These are phyloP conservation scores for Hordeum vulgare DNA, from an alignment of 176 grass and related monocot species.

Conservation along the genomic window DNA sequence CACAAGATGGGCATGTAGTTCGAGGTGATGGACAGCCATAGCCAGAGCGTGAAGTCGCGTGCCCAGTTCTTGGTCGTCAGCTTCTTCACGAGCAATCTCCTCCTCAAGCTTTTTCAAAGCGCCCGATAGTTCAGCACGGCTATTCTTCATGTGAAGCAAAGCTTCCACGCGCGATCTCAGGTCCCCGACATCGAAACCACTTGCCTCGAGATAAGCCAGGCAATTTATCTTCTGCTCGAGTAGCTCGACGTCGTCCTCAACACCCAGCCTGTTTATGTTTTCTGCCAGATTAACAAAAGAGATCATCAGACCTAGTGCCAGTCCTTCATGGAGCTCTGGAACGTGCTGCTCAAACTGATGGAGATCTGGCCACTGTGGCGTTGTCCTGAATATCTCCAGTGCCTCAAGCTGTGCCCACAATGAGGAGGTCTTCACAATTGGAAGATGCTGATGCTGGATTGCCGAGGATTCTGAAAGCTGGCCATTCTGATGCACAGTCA, in stretches of 20 bases:
- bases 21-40: slow-evolving; percentile 4
- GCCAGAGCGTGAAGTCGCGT: background rate
- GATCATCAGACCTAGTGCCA: slow-evolving; percentile 60
- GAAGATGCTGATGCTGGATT: background rate
- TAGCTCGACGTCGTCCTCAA: slow-evolving; percentile 14
- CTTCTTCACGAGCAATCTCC: slow-evolving; percentile 3
- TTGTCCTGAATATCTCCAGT: slow-evolving; percentile 41
- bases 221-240: slow-evolving; percentile 39
- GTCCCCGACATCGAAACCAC: slow-evolving; percentile 47
- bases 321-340: slow-evolving; percentile 47
- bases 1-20: slow-evolving; percentile 7
- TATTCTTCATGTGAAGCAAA: slow-evolving; percentile 32
- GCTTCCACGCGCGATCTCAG: slow-evolving; percentile 35
- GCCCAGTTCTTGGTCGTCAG: background rate
- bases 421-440: slow-evolving; percentile 35
- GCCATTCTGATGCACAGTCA: background rate
- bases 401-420: slow-evolving; percentile 41
- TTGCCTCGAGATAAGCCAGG: slow-evolving; percentile 34
- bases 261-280: slow-evolving; percentile 22
- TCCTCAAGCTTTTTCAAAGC: background rate
- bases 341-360: slow-evolving; percentile 15
- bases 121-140: background rate
- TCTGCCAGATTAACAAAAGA: slow-evolving; percentile 42
- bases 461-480: background rate
- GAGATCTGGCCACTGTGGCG: slow-evolving; percentile 39